phyloP scores from a whole-genome alignment of 2,329 filamentous ascomycete species.

The Parastagonospora avenae region DNA sequence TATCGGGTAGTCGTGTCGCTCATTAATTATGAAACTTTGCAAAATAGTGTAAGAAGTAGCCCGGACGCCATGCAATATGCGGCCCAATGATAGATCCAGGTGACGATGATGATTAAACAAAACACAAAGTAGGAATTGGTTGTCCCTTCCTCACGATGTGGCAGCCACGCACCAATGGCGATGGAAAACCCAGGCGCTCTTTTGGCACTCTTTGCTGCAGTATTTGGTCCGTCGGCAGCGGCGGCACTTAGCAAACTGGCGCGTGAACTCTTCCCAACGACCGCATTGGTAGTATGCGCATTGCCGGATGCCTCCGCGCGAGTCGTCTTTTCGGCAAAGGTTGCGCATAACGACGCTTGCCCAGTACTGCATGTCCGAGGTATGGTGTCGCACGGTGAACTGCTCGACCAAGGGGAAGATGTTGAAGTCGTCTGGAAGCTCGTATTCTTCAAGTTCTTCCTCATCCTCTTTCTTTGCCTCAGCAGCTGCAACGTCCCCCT shows the following conservation, averaged over 20 bases:
- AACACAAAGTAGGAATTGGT: constrained; percentile 24
- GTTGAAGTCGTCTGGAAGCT: constrained; percentile 93
- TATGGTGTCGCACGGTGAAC: constrained; percentile 94
- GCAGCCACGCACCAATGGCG: constrained; percentile 95
- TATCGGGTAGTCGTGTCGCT: constrained; percentile 47
- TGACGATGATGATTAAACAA: constrained; percentile 37
- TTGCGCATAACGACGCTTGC: constrained; percentile 99
- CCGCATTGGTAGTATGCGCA: constrained; percentile 98
- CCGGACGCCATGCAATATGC: constrained; percentile 51
- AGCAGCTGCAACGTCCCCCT: constrained; percentile 62
- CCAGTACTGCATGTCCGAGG: constrained; percentile 99
- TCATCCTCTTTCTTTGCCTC: constrained; percentile 58
- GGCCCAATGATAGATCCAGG: constrained; percentile 37
- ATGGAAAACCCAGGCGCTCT: constrained; percentile 97
- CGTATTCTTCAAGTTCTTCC: constrained; percentile 82
- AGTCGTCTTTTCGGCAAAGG: constrained; percentile 96
- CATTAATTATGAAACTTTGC: constrained; percentile 46
- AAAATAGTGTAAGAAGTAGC: constrained; percentile 29
- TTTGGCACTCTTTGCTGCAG: constrained; percentile 99
- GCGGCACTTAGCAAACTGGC: constrained; percentile 97
- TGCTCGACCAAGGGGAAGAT: constrained; percentile 98
- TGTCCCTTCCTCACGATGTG: constrained; percentile 41
- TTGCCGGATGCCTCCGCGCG: constrained; percentile 89
- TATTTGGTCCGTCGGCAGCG: constrained; percentile 96
- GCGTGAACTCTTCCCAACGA: constrained; percentile 96